Base-by-base conservation (phyloP, 352 stramenopile genomes). In the Phytophthora hibernalis region DNA sequence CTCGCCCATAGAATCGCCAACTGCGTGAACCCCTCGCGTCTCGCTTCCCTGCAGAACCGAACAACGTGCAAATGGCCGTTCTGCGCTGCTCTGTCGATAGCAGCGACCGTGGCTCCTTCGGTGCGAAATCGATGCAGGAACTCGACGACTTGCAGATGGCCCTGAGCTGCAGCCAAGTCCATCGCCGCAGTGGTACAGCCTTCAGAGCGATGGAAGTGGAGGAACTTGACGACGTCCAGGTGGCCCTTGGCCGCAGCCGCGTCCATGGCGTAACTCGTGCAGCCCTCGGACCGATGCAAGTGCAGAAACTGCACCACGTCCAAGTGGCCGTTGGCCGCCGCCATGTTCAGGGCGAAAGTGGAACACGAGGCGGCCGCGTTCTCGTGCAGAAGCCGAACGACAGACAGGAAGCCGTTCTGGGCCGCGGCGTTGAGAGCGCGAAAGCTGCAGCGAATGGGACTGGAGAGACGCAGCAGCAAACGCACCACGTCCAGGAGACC, bases 251-350 rank as follows among this genome's bases (percentile, higher is more conserved):
- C 65, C 12, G 76, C 76, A 5, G 76, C 72, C 4, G 70, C 72
- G 54, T 81, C 67, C 76, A 83, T 79, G 6, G 76, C 76, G 48
- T 77, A 72, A 22, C 65, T 58, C 1, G 72, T 80, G 65, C 69
- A 80, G 35, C 72, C 72, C 54, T 83, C 76, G 7, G 38, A 20
- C 15, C 76, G 76, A 18, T 70, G 62, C 9, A 47, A 57, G 37
- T 81, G 72, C 18, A 83, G 70, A 57, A 81, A 83, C 40, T 58
- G 33, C 15, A 76, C 54, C 35, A 70, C 45, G 4, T 61, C 55
- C 33, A 72, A 26, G 44, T 76, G 61, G 8, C 71, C 71, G 50
- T 67, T 69, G 33, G 66, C 71, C n/a, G 71, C 71, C 35, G 61
- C 70, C 61, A 68, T 70, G 44, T 76, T 73, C 71, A 78, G 75